phyloP scores from a whole-genome alignment of 2,329 filamentous ascomycete genomes.

The Verticillium klebahnii region DNA sequence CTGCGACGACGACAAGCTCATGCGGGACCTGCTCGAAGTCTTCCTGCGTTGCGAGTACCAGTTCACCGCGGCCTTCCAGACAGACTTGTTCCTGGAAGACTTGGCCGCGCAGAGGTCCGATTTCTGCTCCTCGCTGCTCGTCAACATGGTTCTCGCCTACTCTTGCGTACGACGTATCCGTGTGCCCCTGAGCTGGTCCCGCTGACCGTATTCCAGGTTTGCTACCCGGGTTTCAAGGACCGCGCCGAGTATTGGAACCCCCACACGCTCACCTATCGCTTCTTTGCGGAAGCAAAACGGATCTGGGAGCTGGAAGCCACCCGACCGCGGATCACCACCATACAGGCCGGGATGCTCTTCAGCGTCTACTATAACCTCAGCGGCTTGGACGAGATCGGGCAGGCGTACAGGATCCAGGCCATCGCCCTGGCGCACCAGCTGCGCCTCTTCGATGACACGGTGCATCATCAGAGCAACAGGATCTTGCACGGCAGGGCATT shows the following conservation, averaged over 20 bases:
- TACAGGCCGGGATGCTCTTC: slow-evolving; percentile 29
- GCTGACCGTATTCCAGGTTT: slow-evolving; percentile 17
- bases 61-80: slow-evolving; percentile 16
- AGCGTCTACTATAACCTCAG: slow-evolving; percentile 24
- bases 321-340: slow-evolving; percentile 23
- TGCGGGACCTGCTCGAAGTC: slow-evolving; percentile 16
- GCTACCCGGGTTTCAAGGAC: slow-evolving; percentile 17
- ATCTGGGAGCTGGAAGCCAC: slow-evolving; percentile 30
- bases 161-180: slow-evolving; percentile 18
- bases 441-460: slow-evolving; percentile 19
- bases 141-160: slow-evolving; percentile 20
- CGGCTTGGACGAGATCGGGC: slow-evolving; percentile 31
- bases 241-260: slow-evolving; percentile 32
- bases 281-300: slow-evolving; percentile 31
- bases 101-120: slow-evolving; percentile 11
- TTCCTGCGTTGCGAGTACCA: slow-evolving; percentile 18
- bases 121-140: slow-evolving; percentile 21
- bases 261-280: slow-evolving; percentile 25
- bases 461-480: slow-evolving; percentile 4
- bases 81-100: slow-evolving; percentile 22
- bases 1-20: slow-evolving; percentile 17
- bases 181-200: slow-evolving; percentile 4
- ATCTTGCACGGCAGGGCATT: slow-evolving; percentile 14
- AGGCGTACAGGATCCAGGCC: slow-evolving; percentile 24
- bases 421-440: slow-evolving; percentile 26